Conservation (phyloP, 768 basidiomycete genomes). For the Tricholoma saponaceum region DNA sequence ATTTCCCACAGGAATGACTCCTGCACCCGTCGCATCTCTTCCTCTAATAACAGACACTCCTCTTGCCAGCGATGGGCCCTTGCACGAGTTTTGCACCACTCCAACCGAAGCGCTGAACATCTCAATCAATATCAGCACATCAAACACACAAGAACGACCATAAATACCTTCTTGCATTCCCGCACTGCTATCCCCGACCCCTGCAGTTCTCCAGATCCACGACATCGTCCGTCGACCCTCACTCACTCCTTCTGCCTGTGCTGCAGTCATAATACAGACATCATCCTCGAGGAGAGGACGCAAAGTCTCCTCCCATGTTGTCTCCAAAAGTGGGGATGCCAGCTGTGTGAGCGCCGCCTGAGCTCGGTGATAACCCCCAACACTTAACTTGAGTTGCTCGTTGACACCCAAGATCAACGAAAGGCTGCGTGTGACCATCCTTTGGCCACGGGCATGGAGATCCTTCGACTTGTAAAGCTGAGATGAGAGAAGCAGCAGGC, state of each 20-base stretch:
- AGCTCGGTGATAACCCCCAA: not conserved
- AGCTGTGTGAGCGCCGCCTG: not conserved
- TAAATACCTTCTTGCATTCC: not conserved
- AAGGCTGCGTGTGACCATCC: too few relatives aligned
- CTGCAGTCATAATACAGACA: not conserved
- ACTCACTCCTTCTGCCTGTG: too few relatives aligned
- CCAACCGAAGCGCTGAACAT: not conserved
- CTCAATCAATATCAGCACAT: not conserved
- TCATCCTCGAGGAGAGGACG: too few relatives aligned
- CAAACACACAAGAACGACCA: not conserved
- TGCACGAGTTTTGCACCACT: too few relatives aligned
- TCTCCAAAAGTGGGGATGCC: not conserved
- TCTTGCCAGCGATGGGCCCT: conserved; percentile 3
- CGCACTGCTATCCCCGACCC: too few relatives aligned
- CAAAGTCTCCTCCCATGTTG: too few relatives aligned
- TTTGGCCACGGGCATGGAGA: not conserved
- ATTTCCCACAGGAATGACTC: conserved; percentile 1
- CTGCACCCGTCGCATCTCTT: conserved; percentile 2
- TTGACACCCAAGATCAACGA: not conserved
- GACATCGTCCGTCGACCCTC: too few relatives aligned
- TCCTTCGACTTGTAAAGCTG: not conserved
- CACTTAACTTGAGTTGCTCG: not conserved
- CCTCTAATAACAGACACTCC: conserved; percentile 3
- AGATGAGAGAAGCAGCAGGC: conserved; percentile 7
- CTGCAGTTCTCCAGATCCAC: too few relatives aligned